Base-by-base conservation (phyloP, 495 filamentous ascomycete species). In the Lasiosphaeriaceae sp. region DNA sequence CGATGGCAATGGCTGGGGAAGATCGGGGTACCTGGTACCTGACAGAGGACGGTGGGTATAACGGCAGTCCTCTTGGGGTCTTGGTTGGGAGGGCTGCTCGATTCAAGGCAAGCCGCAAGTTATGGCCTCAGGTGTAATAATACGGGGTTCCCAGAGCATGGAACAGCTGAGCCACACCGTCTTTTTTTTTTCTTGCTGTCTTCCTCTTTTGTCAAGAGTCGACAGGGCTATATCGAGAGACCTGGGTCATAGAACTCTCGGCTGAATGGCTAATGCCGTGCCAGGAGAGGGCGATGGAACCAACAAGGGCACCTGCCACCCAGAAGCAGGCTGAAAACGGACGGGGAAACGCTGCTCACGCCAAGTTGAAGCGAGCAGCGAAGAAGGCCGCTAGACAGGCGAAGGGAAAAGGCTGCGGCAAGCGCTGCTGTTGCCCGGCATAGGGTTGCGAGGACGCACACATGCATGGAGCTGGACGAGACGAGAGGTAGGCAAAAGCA, bases 191-290 rank as follows among this genome's bases (percentile, higher is more conserved):
- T 29, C 39, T 16, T 12, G 14, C 14, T 43, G 14, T 34, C 54
- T 47, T 14, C 34, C 34, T 22, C 29, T 31, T 29, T 47, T 31
- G 60, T 21, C 66, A 69, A 64, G 63, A 58, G 58, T 62, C 20
- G 59, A 61, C 61, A 68, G 69, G 68, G 63, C 70, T 74, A 74
- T 71, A 74, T 62, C 62, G 70, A 65, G 64, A 62, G 65, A 67
- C 66, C 71, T 66, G 64, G 66, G 57, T 62, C 67, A 71, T 71
- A 70, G 57, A 64, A 71, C 69, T 74, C 67, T 77, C 76, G 76
- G 76, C 75, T 79, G 75, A 77, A 79, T 79, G 75, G 75, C 66
- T 79, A 77, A 79, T 79, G 75, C 74, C 71, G 75, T 77, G 68
- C 67, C 63, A 74, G 66, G 71, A 69, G 71, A 69, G 64, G 65